Conservation (phyloP, 306 rosid species). For the Trichosanthes truncata region DNA sequence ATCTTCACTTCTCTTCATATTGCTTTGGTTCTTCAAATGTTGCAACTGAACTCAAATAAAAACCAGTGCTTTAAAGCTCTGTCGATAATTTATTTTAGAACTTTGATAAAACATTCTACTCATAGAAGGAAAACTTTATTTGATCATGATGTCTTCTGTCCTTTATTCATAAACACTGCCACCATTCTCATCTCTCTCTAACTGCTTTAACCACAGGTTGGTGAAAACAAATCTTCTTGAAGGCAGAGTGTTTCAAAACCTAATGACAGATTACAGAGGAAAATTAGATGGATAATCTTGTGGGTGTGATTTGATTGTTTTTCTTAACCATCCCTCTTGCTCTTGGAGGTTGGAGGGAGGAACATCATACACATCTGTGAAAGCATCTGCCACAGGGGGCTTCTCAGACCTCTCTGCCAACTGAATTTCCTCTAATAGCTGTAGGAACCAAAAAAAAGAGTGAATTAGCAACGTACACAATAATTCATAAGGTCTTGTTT, state of each 20-base stretch:
- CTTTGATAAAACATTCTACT: not conserved
- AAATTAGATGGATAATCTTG: conserved; percentile 54
- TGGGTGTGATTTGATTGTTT: conserved; percentile 46
- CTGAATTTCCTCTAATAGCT: conserved; percentile 75
- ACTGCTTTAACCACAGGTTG: not conserved
- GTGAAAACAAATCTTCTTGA: not conserved
- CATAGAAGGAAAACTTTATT: not conserved
- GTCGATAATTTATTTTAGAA: not conserved
- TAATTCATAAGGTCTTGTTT: not conserved
- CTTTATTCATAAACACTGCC: not conserved
- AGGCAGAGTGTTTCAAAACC: not conserved
- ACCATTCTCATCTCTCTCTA: not conserved
- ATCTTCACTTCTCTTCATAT: not conserved
- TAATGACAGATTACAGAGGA: conserved; percentile 20
- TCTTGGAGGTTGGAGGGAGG: conserved; percentile 64
- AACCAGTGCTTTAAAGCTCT: not conserved
- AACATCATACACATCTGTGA: conserved; percentile 71
- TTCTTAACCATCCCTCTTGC: conserved; percentile 58
- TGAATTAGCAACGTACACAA: conserved; percentile 1
- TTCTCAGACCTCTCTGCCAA: conserved; percentile 67
- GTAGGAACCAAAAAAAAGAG: conserved; percentile 20
- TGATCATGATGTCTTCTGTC: not conserved
- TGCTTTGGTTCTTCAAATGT: too few relatives aligned
- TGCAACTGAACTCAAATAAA: too few relatives aligned
- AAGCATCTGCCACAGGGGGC: conserved; percentile 61